Base-by-base conservation (phyloP, 192 early-diverging fungal genomes). In the Pilobolus umbonatus region DNA sequence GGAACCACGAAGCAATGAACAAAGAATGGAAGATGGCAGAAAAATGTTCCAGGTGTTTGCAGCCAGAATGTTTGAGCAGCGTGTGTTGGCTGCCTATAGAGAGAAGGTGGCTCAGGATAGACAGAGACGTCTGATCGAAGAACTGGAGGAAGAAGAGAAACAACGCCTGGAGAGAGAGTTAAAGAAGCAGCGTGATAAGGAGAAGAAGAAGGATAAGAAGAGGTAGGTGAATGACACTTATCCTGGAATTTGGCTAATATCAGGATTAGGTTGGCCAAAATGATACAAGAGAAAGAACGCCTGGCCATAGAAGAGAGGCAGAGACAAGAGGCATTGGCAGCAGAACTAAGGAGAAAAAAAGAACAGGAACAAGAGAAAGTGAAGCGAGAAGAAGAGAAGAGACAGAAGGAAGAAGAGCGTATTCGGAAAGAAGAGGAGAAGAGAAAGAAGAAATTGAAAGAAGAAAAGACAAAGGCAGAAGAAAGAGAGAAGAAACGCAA, bases 41-140 rank as follows among this genome's bases (percentile, higher is more conserved):
- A 82, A 85, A 15, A 93, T 93, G 85, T 96, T 98, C 65, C 93
- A 95, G 68, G 88, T 94, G 28, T 94, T 96, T 82, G 92, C 92
- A 3, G 93, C 96, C 21, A 87, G 90, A 38, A 90, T 98, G 82
- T 95, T 98, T 83, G 96, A 96, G 72, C 93, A 98, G 60, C 85
- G 96, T 17, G 93, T 98, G 5, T 72, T 98, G 30, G 80, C 85
- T 44, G 89, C 93, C 5, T 98, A 95, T 62, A 85, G 93, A 35
- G 96, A 98, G 75, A 93, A 96, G 76, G 85, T 94, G 9, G 95
- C 91, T 4, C 84, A 82, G 30, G 93, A 95, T 55, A 83, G 91
- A 54, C 92, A 93, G 72, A 76, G 84, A 63, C 82, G 89, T 12
- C 78, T 98, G 55, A 81, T 98, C 21, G 80, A 85, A 50, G 95